Conservation (phyloP, 2,329 filamentous ascomycete species). For the Fusarium austroafricanum region DNA sequence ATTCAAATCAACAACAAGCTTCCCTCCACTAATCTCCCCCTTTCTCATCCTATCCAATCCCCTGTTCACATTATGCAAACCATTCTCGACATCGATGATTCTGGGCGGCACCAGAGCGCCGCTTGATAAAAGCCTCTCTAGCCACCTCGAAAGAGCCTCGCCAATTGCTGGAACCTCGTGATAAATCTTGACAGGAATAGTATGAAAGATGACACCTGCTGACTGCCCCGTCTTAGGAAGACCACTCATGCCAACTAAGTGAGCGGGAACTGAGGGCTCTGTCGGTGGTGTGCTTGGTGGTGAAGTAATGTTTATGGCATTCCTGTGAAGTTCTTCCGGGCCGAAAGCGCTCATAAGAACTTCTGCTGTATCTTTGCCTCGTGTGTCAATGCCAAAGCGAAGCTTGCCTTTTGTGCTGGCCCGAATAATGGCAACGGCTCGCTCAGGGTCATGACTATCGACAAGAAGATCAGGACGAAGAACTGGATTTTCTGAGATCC, state of each 20-base stretch:
- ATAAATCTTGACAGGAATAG: constrained; percentile 80
- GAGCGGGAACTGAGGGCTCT: constrained; percentile 52
- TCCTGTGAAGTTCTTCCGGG: constrained; percentile 57
- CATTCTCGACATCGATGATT: constrained; percentile 72
- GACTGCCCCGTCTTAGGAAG: constrained; percentile 67
- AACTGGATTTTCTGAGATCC: constrained; percentile 60
- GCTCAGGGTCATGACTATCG: constrained; percentile 72
- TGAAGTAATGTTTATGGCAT: constrained; percentile 43
- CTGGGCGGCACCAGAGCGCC: constrained; percentile 69
- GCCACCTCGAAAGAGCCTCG: constrained; percentile 71
- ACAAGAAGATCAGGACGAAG: constrained; percentile 71
- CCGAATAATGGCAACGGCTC: constrained; percentile 74
- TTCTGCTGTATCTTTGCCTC: constrained; percentile 71
- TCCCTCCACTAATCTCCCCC: constrained; percentile 74
- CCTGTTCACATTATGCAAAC: constrained; percentile 73
- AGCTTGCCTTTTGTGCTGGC: constrained; percentile 67
- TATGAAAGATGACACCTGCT: constrained; percentile 66
- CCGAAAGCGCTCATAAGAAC: constrained; percentile 58
- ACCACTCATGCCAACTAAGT: constrained; percentile 76
- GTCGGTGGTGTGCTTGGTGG: constrained; percentile 54
- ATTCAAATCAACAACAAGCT: constrained; percentile 67
- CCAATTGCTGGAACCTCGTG: constrained; percentile 75
- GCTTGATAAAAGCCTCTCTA: constrained; percentile 71
- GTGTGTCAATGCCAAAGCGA: constrained; percentile 76
- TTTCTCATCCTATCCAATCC: constrained; percentile 74